Evolutionary conservation across 2,329 filamentous ascomycete species (phyloP).

Genomic region (Aspergillus novoparasiticus): DNA sequence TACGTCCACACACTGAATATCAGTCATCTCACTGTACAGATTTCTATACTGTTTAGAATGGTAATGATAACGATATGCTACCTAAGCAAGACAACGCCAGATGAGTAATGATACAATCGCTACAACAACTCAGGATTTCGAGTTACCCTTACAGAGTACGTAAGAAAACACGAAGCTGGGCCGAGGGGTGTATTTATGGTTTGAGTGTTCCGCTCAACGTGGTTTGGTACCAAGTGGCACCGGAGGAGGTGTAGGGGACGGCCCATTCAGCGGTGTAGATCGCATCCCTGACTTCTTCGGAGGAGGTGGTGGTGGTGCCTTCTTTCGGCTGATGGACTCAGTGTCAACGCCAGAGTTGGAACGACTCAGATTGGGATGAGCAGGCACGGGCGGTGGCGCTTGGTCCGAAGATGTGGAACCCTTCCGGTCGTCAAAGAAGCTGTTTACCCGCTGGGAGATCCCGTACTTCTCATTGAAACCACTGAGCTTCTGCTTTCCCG

Average conservation of each 20-base stretch:
- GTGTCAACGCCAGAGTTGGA: slow-evolving; percentile 32
- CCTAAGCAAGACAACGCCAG: background rate
- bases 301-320: slow-evolving; percentile 62
- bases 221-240: slow-evolving; percentile 62
- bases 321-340: slow-evolving; percentile 41
- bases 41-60: background rate
- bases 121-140: background rate
- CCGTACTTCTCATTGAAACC: slow-evolving; percentile 33
- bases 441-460: slow-evolving; percentile 54
- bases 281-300: slow-evolving; percentile 57
- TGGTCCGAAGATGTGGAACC: slow-evolving; percentile 20
- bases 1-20: background rate
- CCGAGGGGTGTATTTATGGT: background rate
- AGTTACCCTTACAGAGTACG: background rate
- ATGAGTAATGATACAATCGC: slow-evolving; percentile 6
- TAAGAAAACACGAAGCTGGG: background rate
- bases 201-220: slow-evolving; percentile 36
- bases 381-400: slow-evolving; percentile 23
- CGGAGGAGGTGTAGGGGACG: slow-evolving; percentile 52
- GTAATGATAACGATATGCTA: background rate
- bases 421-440: slow-evolving; percentile 46
- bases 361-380: slow-evolving; percentile 27
- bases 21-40: background rate
- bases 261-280: slow-evolving; percentile 35
- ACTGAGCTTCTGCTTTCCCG: slow-evolving; percentile 61